phyloP scores from a whole-genome alignment of 768 basidiomycete genomes.

The Mrakia frigida region DNA sequence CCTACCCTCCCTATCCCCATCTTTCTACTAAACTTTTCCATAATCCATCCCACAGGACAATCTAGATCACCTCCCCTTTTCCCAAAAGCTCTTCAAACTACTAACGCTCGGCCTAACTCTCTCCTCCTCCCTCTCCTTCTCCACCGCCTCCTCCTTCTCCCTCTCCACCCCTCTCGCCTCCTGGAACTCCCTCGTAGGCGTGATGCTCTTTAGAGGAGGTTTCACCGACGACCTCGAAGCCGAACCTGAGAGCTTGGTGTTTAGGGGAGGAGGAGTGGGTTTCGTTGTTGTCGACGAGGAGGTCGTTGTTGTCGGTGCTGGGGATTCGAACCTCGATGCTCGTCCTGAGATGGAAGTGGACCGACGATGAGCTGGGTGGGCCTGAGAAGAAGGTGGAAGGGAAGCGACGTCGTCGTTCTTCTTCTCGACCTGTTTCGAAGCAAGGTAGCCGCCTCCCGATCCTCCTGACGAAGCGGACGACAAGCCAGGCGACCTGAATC shows the following conservation, averaged over 20 bases:
- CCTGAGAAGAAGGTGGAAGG: neutral
- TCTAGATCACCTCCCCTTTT: neutral
- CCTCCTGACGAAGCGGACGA: no score
- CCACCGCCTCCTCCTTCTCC: neutral
- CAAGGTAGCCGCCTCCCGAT: no score
- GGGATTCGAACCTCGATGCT: neutral
- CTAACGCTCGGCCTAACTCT: no score
- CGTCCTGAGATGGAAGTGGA: neutral
- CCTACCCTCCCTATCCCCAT: no score
- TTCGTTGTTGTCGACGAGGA: neutral
- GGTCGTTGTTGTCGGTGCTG: neutral
- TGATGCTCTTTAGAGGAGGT: conserved; percentile 14
- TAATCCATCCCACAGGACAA: no score
- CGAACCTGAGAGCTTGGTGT: neutral
- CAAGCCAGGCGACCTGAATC: no score
- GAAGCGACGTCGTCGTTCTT: neutral
- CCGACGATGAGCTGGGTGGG: neutral
- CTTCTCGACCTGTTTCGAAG: no score
- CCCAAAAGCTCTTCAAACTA: no score
- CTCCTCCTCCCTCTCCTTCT: no score
- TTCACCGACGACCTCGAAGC: neutral
- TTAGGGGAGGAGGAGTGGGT: neutral
- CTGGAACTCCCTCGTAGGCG: conserved; percentile 2
- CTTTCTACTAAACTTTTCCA: no score
- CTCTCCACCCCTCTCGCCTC: neutral